These are phyloP conservation scores for Solanum chiquidenum DNA, from an alignment of 257 asterid genomes.

Conservation along the genomic window DNA sequence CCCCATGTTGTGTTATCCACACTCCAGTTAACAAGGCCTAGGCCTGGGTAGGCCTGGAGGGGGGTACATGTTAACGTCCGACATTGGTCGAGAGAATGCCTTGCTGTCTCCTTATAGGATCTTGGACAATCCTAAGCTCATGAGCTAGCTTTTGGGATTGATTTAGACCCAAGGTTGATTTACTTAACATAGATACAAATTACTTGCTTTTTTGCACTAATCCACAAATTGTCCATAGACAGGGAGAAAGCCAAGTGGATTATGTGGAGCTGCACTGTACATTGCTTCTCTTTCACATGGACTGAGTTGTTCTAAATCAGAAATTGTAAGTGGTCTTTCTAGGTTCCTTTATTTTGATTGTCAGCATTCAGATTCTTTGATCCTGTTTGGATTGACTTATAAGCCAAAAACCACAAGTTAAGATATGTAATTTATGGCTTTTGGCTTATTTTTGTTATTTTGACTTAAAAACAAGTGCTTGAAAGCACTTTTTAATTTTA, in stretches of 20 bases:
- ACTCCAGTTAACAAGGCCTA: not conserved
- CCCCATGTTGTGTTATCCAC: not conserved
- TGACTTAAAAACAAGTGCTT: not conserved
- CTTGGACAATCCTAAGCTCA: not conserved
- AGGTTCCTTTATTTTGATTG: not conserved
- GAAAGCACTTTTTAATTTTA: not conserved
- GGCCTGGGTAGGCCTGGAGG: not conserved
- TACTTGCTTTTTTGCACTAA: not conserved
- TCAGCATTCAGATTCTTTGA: not conserved
- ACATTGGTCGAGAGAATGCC: not conserved
- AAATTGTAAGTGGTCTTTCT: constrained; percentile 47
- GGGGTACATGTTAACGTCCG: not conserved
- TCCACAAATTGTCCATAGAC: constrained; percentile 41
- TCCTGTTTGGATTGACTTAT: not conserved
- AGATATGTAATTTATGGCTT: not conserved
- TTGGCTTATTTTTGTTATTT: not conserved
- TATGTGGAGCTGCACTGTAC: constrained; percentile 91
- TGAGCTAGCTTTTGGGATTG: not conserved
- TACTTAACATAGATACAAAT: not conserved
- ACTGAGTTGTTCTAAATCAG: constrained; percentile 49
- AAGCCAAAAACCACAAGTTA: not conserved
- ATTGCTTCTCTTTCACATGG: constrained; percentile 77
- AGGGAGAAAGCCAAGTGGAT: constrained; percentile 94
- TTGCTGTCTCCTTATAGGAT: not conserved
- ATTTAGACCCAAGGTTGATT: not conserved